phyloP scores from a whole-genome alignment of 2,329 filamentous ascomycete species.

The Phyllachora maydis region DNA sequence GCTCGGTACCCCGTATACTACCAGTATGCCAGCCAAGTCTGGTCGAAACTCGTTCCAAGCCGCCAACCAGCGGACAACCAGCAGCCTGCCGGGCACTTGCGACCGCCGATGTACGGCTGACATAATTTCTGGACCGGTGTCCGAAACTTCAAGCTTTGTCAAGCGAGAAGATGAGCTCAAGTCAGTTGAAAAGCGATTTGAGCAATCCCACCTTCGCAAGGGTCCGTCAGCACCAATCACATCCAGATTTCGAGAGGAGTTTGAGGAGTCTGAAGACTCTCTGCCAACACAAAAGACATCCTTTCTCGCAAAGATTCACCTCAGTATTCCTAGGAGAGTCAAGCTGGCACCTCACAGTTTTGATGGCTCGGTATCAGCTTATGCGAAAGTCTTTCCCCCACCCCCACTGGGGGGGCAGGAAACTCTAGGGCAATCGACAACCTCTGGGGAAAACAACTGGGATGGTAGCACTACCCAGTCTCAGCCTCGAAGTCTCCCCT shows the following conservation, averaged over 20 bases:
- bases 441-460: too few species aligned
- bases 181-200: constrained; percentile 19
- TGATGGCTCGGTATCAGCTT: constrained; percentile 4
- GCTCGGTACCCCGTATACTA: constrained; percentile 3
- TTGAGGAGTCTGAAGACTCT: constrained; percentile 8
- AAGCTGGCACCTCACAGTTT: constrained; percentile 7
- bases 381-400: too few species aligned
- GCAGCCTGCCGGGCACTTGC: constrained; percentile 2
- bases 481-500: too few species aligned
- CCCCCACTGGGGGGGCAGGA: too few species aligned
- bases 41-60: constrained; percentile 2
- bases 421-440: too few species aligned
- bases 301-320: constrained; percentile 14
- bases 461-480: too few species aligned
- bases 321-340: constrained; percentile 12
- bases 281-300: constrained; percentile 8
- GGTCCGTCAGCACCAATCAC: constrained; percentile 9
- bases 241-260: constrained; percentile 20
- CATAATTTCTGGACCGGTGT: constrained; percentile 8
- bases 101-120: neutral
- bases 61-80: constrained; percentile 1
- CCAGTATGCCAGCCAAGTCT: constrained; percentile 1
- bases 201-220: constrained; percentile 11
- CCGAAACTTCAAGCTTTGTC: constrained; percentile 16
- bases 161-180: constrained; percentile 16